Base-by-base conservation (phyloP, 371 early-diverging fungal species). In the Syncephalastrum monosporum region DNA sequence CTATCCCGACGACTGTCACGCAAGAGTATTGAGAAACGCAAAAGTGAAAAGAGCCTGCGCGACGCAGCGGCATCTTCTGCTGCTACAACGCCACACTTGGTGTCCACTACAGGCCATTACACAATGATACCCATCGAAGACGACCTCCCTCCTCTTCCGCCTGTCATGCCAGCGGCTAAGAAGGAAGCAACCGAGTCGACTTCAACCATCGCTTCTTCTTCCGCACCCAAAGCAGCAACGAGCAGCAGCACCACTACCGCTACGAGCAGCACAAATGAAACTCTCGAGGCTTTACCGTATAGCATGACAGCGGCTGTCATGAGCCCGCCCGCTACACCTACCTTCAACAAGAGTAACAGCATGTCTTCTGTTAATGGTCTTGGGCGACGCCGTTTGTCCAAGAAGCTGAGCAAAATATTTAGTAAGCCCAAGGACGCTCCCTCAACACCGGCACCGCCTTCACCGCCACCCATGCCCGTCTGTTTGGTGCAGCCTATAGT, bases 271-370 rank as follows among this genome's bases (percentile, higher is more conserved):
- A 42, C 33, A 15, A 55, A 29, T 19, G 68, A 68, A 10, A 51
- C 55, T 4, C 71, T 76, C 57, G 67, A 68, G 51, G 68, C 77
- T 5, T 60, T 76, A 8, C 71, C 73, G n/a, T 76, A 76, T 44
- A 71, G 73, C 33, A 21, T 55, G 29, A 74, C 73, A 7, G 52
- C 58, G 10, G 33, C 43, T 23, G 17, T 25, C 19, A 23, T n/a
- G 50, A 23, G n/a, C n/a, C n/a, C 50, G 33, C 53, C 25, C 46
- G 16, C 21, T 23, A 27, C 27, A 46, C 56, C 42, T n/a, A 45
- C 42, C 46, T 29, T 41, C 47, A 44, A 38, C 38, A 33, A 29
- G 4, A 7, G 38, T 10, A 33, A 33, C 8, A 33, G 38, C 38
- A 10, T 10, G 12, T 33, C 38, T 33, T 33, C 38, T 10, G 8